Conservation (phyloP, 257 asterid species). For the Solanum piurae region DNA sequence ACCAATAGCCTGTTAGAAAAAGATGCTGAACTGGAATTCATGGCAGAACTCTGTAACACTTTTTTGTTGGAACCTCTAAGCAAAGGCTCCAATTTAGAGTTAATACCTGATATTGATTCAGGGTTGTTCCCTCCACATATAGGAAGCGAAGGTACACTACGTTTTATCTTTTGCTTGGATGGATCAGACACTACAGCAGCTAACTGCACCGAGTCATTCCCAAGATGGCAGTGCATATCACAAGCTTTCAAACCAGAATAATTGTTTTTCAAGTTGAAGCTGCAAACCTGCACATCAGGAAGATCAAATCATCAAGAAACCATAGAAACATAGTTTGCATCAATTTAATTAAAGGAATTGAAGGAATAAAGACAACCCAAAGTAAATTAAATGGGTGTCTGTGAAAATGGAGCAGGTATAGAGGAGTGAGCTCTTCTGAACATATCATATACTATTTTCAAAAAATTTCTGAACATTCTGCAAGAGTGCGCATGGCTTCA, state of each 20-base stretch:
- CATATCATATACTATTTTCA: background rate
- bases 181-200: conserved; percentile 8
- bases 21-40: conserved; percentile 86
- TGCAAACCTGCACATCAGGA: conserved; percentile 42
- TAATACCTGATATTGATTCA: conserved; percentile 61
- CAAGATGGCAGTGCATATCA: conserved; percentile 19
- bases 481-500: background rate
- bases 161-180: conserved; percentile 11
- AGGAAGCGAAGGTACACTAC: conserved; percentile 9
- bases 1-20: conserved; percentile 80
- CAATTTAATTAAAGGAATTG: background rate
- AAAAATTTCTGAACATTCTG: background rate
- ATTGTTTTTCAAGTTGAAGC: conserved; percentile 23
- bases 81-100: conserved; percentile 74
- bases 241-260: conserved; percentile 19
- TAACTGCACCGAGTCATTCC: conserved; percentile 7
- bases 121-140: conserved; percentile 9
- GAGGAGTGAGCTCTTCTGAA: background rate
- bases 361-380: background rate
- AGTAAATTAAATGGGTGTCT: background rate
- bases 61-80: conserved; percentile 62
- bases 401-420: background rate
- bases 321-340: background rate
- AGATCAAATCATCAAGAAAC: background rate
- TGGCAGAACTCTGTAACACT: conserved; percentile 75